Conservation (phyloP, 1,284 basidiomycete genomes). For the Irpex lacteus region DNA sequence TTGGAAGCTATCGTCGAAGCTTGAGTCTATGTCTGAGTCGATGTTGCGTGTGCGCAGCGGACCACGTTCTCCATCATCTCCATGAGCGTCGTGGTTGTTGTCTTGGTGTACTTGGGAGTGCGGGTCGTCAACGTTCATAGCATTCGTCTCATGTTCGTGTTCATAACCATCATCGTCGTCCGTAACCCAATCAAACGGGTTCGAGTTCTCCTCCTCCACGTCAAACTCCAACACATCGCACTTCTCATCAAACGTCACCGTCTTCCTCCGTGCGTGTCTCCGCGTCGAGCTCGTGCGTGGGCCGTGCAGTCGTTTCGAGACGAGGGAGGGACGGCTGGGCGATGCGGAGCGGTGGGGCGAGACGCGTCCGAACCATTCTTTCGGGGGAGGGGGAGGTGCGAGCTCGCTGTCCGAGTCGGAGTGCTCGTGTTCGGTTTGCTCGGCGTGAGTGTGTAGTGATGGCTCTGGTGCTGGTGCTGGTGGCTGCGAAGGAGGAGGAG, state of each 20-base stretch:
- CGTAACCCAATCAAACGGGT: slow-evolving; percentile 32
- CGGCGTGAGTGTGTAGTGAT: too few relatives aligned
- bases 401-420: slow-evolving; percentile 25
- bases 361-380: slow-evolving; percentile 16
- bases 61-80: slow-evolving; percentile 4
- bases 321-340: slow-evolving; percentile 70
- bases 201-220: slow-evolving; percentile 41
- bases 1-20: slow-evolving; percentile 30
- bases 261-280: slow-evolving; percentile 56
- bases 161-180: slow-evolving; percentile 51
- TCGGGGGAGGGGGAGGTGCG: slow-evolving; percentile 28
- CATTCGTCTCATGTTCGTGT: slow-evolving; percentile 24
- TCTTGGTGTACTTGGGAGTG: slow-evolving; percentile 5
- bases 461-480: background rate
- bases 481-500: background rate
- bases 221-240: slow-evolving; percentile 91
- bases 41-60: slow-evolving; percentile 17
- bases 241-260: slow-evolving; percentile 82
- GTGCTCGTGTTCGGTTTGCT: slow-evolving; percentile 22
- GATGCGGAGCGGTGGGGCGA: slow-evolving; percentile 34
- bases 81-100: slow-evolving; percentile 19
- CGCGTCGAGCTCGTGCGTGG: slow-evolving; percentile 53
- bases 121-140: slow-evolving; percentile 19
- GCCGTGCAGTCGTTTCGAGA: slow-evolving; percentile 80
- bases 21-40: slow-evolving; percentile 20